phyloP scores from a whole-genome alignment of 331 rosid species.

The Malus hybrid region DNA sequence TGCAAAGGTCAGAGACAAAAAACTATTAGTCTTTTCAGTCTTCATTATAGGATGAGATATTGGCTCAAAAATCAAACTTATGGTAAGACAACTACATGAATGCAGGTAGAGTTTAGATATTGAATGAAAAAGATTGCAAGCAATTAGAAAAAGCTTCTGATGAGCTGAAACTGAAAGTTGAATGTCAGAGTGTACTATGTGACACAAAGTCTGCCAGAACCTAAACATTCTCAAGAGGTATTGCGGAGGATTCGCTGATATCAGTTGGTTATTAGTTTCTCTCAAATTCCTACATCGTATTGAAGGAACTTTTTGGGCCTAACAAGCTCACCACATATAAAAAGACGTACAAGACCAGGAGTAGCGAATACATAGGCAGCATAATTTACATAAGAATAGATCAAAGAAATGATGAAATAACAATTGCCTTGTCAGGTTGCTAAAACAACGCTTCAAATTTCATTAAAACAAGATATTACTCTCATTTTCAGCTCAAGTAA shows the following conservation, averaged over 20 bases:
- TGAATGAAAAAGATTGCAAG: neutral
- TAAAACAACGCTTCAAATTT: neutral
- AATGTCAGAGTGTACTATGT: neutral
- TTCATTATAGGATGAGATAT: neutral
- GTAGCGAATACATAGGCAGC: neutral
- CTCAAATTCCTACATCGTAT: neutral
- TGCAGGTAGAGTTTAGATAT: neutral
- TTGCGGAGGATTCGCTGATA: neutral
- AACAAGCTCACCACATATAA: neutral
- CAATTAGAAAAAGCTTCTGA: neutral
- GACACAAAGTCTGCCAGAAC: neutral
- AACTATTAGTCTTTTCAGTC: neutral
- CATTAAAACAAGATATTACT: neutral
- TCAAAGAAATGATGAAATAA: neutral
- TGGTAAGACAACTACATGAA: neutral
- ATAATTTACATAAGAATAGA: neutral
- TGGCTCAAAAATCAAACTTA: neutral
- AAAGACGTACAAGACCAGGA: neutral
- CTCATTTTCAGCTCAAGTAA: neutral
- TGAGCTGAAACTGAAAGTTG: neutral
- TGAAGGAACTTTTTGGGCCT: too few species aligned
- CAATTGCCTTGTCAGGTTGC: neutral
- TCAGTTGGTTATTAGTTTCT: neutral
- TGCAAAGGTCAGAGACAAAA: slow-evolving; percentile 25
- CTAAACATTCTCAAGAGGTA: neutral